Percentiles rank a stretch among this genome's conserved stretches.
phyloP scores from a whole-genome alignment of 2,329 filamentous ascomycete species.

The Monascus ruber region DNA sequence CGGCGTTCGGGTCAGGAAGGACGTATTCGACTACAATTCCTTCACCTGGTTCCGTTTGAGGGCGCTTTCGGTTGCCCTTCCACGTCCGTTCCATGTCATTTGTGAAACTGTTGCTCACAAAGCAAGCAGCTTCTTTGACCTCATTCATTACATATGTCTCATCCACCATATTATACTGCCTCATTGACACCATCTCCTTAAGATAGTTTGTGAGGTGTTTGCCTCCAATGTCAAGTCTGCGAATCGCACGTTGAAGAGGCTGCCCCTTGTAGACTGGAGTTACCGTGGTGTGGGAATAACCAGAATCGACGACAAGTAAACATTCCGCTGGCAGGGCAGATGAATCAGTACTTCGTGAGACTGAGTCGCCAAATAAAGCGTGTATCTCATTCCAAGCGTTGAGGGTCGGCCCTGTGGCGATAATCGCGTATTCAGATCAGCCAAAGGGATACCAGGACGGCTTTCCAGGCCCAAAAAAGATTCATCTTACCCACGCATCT shows the following conservation, averaged over 20 bases:
- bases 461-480: background rate
- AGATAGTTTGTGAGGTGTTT: conserved; percentile 90
- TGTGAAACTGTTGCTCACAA: conserved; percentile 66
- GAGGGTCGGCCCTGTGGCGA: conserved; percentile 51
- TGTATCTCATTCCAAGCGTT: conserved; percentile 76
- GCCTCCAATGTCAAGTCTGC: conserved; percentile 80
- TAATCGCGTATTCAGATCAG: too few relatives aligned
- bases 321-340: conserved; percentile 56
- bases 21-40: conserved; percentile 78
- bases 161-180: conserved; percentile 92
- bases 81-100: conserved; percentile 70
- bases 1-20: conserved; percentile 63
- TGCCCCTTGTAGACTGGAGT: conserved; percentile 74
- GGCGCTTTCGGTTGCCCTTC: conserved; percentile 54
- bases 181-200: conserved; percentile 75
- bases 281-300: conserved; percentile 85
- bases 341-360: conserved; percentile 28
- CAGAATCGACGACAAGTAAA: conserved; percentile 78
- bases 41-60: conserved; percentile 15
- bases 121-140: conserved; percentile 86
- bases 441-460: too few relatives aligned
- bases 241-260: conserved; percentile 67
- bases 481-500: conserved; percentile 54
- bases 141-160: conserved; percentile 90
- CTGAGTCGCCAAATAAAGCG: conserved; percentile 52